Percentiles rank a stretch among this genome's conserved stretches.
phyloP scores from a whole-genome alignment of 805 yeast genomes.

The Candida succiphila region DNA sequence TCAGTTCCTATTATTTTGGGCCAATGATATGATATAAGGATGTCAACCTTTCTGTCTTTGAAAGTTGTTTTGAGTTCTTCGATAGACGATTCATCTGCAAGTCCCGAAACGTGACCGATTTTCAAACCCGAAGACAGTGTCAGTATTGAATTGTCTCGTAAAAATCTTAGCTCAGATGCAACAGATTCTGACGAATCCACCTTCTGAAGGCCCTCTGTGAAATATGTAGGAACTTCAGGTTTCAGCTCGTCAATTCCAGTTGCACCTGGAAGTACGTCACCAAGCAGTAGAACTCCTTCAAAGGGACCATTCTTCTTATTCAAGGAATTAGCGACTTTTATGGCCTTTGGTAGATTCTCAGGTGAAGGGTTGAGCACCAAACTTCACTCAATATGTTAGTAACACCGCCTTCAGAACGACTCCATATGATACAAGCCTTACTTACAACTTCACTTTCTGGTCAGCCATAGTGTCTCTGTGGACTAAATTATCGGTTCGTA shows the following conservation, averaged over 20 bases:
- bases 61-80: constrained; percentile 10
- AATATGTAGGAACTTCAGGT: constrained; percentile 15
- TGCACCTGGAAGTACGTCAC: constrained; percentile 25
- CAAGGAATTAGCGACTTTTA: constrained; percentile 35
- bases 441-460: constrained; percentile 4
- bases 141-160: constrained; percentile 26
- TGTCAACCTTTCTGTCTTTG: constrained; percentile 29
- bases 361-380: constrained; percentile 38
- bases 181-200: constrained; percentile 7
- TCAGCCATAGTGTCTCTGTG: background rate
- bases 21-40: constrained; percentile 54
- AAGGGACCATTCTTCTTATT: constrained; percentile 59
- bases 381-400: too few species aligned
- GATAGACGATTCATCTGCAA: constrained; percentile 16
- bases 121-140: constrained; percentile 34
- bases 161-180: constrained; percentile 15
- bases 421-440: background rate
- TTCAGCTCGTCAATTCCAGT: constrained; percentile 2
- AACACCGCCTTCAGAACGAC: too few species aligned
- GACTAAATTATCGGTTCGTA: background rate
- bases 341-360: constrained; percentile 29
- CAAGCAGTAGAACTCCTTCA: constrained; percentile 42
- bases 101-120: constrained; percentile 34
- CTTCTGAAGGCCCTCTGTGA: constrained; percentile 13
- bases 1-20: constrained; percentile 39